Percentiles rank a stretch among this genome's conserved stretches.
Evolutionary conservation across 1,284 basidiomycete genomes (phyloP).

Genomic region (Phylloporus sp.): DNA sequence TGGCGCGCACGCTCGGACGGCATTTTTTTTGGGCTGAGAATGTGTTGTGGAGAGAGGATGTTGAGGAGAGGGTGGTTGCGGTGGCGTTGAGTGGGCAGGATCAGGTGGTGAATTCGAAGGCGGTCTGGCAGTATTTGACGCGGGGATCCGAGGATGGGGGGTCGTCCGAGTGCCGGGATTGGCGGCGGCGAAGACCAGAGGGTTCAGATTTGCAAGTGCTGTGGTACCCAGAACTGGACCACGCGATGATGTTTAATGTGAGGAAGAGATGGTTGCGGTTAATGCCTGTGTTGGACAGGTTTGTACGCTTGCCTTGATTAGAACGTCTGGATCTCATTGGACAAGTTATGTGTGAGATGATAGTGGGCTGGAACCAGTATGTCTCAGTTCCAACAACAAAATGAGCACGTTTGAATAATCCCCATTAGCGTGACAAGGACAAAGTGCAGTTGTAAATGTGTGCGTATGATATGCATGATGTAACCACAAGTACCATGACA

Average conservation of each 20-base stretch:
- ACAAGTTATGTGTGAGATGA: neutral
- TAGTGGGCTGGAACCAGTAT: neutral
- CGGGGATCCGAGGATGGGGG: constrained; percentile 30
- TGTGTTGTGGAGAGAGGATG: constrained; percentile 66
- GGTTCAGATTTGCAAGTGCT: constrained; percentile 53
- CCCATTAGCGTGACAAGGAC: constrained; percentile 9
- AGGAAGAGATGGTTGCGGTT: constrained; percentile 45
- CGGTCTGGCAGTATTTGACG: constrained; percentile 62
- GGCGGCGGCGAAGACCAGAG: constrained; percentile 42
- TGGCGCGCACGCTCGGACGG: constrained; percentile 62
- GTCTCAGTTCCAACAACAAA: neutral
- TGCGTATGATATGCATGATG: constrained; percentile 10
- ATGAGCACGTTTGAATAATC: neutral
- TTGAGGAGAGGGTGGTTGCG: constrained; percentile 45
- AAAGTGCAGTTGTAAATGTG: constrained; percentile 1
- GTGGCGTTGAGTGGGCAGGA: constrained; percentile 63
- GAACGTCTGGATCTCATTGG: neutral
- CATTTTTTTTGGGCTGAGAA: constrained; percentile 74
- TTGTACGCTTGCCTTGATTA: constrained; percentile 25
- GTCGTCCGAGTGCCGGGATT: neutral
- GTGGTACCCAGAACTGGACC: constrained; percentile 60
- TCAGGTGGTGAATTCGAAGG: constrained; percentile 62
- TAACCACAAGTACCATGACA: too few species aligned
- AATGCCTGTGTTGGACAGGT: constrained; percentile 50
- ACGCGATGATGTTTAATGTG: constrained; percentile 63